Conservation (phyloP, 768 basidiomycete species). For the Exidia glandulosa region DNA sequence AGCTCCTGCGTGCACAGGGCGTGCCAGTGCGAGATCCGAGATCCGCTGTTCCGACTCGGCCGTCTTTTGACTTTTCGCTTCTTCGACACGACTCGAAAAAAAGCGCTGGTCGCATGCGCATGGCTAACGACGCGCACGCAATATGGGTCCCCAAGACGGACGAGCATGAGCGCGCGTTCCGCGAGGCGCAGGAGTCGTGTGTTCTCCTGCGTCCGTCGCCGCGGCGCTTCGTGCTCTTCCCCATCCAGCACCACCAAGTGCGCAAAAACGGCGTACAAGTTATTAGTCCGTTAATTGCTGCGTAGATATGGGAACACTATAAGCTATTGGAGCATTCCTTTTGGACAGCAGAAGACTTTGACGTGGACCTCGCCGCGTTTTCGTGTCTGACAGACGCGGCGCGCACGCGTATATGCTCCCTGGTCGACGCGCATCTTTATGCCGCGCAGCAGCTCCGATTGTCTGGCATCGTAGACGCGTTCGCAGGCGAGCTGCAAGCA, state of each 20-base stretch:
- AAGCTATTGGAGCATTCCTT: slow-evolving; percentile 90
- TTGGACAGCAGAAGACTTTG: slow-evolving; percentile 90
- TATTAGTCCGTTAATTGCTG: neutral
- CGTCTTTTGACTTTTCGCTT: too few species aligned
- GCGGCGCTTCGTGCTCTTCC: neutral
- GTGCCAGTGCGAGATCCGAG: too few species aligned
- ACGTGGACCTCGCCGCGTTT: slow-evolving; percentile 66
- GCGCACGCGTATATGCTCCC: slow-evolving; percentile 80
- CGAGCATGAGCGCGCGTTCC: neutral
- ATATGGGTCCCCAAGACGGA: neutral
- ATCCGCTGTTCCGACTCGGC: too few species aligned
- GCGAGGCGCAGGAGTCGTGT: neutral
- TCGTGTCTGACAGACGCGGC: slow-evolving; percentile 70
- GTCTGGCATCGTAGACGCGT: slow-evolving; percentile 62
- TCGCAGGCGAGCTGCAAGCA: slow-evolving; percentile 83
- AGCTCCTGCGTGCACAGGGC: too few species aligned
- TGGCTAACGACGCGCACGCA: neutral
- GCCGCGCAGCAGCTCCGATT: slow-evolving; percentile 94
- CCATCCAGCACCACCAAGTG: neutral
- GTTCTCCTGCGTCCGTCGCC: neutral
- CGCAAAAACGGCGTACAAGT: neutral
- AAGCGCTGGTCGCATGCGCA: too few species aligned
- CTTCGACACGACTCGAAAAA: too few species aligned
- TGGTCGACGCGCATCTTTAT: slow-evolving; percentile 89
- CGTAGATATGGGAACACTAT: slow-evolving; percentile 90